Evolutionary conservation across 1,139 yeast genomes (phyloP).

Genomic region (Saccharomyces hybrid): DNA sequence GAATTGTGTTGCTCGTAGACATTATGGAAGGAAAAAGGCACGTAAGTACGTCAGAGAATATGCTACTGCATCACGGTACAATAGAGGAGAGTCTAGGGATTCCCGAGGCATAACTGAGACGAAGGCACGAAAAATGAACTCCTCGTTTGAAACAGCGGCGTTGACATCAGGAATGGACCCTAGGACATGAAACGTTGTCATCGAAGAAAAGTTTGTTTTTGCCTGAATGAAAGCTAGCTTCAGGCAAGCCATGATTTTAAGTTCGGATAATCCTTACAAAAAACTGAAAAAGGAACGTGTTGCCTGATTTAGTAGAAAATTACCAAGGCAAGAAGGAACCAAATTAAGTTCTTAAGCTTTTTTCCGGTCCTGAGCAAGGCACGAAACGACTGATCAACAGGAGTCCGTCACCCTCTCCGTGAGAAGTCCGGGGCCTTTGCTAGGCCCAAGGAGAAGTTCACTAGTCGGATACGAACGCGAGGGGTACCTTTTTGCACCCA

Average conservation of each 20-base stretch:
- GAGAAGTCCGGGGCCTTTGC: neutral
- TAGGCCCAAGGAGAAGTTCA: neutral
- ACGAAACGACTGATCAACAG: neutral
- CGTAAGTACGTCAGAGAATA: neutral
- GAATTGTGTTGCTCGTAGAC: neutral
- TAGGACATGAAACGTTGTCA: neutral
- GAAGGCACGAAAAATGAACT: neutral
- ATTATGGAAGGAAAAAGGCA: neutral
- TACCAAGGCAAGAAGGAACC: neutral
- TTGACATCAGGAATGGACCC: neutral
- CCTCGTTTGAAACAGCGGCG: neutral
- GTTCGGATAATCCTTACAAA: neutral
- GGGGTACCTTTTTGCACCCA: neutral
- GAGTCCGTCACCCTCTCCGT: neutral
- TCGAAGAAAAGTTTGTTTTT: neutral
- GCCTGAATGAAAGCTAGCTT: neutral
- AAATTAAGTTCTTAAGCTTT: neutral
- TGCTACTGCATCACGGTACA: neutral
- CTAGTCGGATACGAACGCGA: neutral
- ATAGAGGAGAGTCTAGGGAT: neutral
- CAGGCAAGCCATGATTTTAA: neutral
- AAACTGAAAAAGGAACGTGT: neutral
- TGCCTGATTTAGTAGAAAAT: neutral
- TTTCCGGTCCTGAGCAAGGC: neutral
- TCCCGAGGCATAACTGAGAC: neutral